A percentile compares a stretch with the other conserved stretches of the same genome.
phyloP scores from a whole-genome alignment of 768 basidiomycete genomes.

The Tephrocybe sp. region DNA sequence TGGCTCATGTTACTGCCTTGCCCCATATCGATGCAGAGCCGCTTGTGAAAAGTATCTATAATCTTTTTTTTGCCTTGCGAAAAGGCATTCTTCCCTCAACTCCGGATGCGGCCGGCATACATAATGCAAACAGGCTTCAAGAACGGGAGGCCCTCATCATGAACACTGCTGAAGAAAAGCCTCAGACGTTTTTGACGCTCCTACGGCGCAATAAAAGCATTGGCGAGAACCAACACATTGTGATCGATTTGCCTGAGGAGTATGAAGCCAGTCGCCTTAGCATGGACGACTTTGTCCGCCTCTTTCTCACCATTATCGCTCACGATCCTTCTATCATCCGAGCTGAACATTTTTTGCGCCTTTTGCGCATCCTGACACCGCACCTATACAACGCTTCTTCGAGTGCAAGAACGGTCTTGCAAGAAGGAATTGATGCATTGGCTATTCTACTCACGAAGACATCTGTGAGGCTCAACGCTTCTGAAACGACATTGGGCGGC shows the following conservation, averaged over 20 bases:
- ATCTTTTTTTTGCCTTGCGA: conserved; percentile 59
- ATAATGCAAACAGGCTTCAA: conserved; percentile 57
- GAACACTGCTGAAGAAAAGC: conserved; percentile 69
- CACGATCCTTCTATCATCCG: conserved; percentile 67
- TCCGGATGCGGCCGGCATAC: conserved; percentile 67
- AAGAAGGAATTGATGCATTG: conserved; percentile 70
- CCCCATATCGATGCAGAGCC: conserved; percentile 48
- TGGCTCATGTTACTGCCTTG: conserved; percentile 53
- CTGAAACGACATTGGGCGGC: conserved; percentile 32
- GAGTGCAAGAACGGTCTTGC: conserved; percentile 52
- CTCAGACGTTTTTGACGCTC: conserved; percentile 64
- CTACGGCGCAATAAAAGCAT: conserved; percentile 45
- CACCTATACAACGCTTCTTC: conserved; percentile 57
- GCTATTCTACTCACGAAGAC: conserved; percentile 52
- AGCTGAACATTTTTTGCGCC: conserved; percentile 66
- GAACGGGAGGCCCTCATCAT: conserved; percentile 73
- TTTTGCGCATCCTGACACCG: conserved; percentile 58
- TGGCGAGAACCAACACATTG: conserved; percentile 35
- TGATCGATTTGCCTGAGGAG: conserved; percentile 54
- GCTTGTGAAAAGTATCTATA: conserved; percentile 56
- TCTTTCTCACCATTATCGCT: conserved; percentile 79
- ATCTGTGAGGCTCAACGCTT: conserved; percentile 42
- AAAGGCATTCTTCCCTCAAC: conserved; percentile 36
- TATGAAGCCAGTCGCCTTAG: conserved; percentile 57
- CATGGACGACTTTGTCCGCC: conserved; percentile 65